Percentiles rank a stretch among this genome's conserved stretches.
Evolutionary conservation across 164 flowering plant genomes (phyloP).

Genomic region (Tinospora cordifolia): DNA sequence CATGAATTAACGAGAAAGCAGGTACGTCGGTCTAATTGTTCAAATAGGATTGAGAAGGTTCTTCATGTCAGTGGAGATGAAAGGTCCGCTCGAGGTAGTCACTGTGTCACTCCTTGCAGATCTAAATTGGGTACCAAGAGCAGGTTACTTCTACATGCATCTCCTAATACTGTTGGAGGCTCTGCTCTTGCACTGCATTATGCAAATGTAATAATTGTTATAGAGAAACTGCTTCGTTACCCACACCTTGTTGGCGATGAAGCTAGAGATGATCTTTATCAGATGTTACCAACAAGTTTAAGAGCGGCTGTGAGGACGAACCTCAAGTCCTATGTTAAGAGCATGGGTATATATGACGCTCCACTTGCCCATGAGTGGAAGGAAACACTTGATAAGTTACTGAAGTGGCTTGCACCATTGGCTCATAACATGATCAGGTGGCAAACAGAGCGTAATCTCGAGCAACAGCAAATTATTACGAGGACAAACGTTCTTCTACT

Average conservation of each 20-base stretch:
- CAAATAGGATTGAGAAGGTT: slow-evolving; percentile 23
- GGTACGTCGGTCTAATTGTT: slow-evolving; percentile 23
- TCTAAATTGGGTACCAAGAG: slow-evolving; percentile 44
- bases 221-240: slow-evolving; percentile 84
- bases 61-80: slow-evolving; percentile 30
- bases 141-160: slow-evolving; percentile 38
- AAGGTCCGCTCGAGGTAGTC: slow-evolving; percentile 10
- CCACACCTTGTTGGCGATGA: slow-evolving; percentile 97
- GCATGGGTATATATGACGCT: slow-evolving; percentile 83
- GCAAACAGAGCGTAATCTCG: slow-evolving; percentile 95
- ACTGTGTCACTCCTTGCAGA: slow-evolving; percentile 15
- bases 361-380: slow-evolving; percentile 94
- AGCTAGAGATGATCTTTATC: slow-evolving; percentile 89
- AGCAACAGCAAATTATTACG: slow-evolving; percentile 71
- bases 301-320: slow-evolving; percentile 48
- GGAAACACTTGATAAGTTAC: slow-evolving; percentile 56
- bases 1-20: slow-evolving; percentile 37
- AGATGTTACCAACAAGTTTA: slow-evolving; percentile 92
- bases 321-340: slow-evolving; percentile 61
- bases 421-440: slow-evolving; percentile 96
- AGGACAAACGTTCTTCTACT: slow-evolving; percentile 81
- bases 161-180: slow-evolving; percentile 79
- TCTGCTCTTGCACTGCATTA: slow-evolving; percentile 91
- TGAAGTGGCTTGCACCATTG: slow-evolving; percentile 81
- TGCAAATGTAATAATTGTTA: slow-evolving; percentile 82